Base-by-base conservation (phyloP, 2,329 filamentous ascomycete species). In the Talaromyces sp. region DNA sequence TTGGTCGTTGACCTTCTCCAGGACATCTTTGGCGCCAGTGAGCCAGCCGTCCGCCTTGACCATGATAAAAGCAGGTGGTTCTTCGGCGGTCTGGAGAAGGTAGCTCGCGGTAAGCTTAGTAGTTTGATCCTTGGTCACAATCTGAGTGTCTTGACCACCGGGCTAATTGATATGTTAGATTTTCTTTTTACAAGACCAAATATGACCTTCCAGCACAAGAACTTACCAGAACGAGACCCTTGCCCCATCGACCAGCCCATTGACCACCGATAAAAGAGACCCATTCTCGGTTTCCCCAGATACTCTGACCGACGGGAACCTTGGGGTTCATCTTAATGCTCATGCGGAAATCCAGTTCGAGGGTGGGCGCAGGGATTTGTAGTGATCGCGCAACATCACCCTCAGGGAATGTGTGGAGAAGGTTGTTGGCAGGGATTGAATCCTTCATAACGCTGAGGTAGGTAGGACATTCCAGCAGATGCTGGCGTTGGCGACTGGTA, bases 381-480 rank as follows among this genome's bases (percentile, higher is more conserved):
- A 79, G 62, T 9, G 75, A 78, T 16, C 76, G 76, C 19, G 76
- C 76, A 47, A 78, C 67, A 64, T 80, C 76, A 42, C 75, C 75
- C 61, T 79, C 76, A 27, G 77, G 77, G 60, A 79, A 80, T 36
- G 76, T 76, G 62, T 80, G 77, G 29, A 79, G 72, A 41, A 80
- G 69, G 54, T 79, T 79, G 57, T 80, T 80, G 47, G 78, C 77
- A 27, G 77, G 77, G 39, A 80, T 80, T 1, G 76, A 77, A 52
- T 80, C 77, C 58, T 79, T 79, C 77, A 80, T 80, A 33, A 79
- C 77, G 60, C 77, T 79, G 17, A 79, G 73, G 55, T 80, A 80
- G 47, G 76, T 78, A 5, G 74, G 70, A 46, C 76, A 79, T 63
- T 79, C 76, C n/a, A 78, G 65, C 20, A 79, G 66, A 62, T 79